These are phyloP conservation scores for Fusarium citri DNA, from an alignment of 2,329 filamentous ascomycete genomes.

Conservation along the genomic window DNA sequence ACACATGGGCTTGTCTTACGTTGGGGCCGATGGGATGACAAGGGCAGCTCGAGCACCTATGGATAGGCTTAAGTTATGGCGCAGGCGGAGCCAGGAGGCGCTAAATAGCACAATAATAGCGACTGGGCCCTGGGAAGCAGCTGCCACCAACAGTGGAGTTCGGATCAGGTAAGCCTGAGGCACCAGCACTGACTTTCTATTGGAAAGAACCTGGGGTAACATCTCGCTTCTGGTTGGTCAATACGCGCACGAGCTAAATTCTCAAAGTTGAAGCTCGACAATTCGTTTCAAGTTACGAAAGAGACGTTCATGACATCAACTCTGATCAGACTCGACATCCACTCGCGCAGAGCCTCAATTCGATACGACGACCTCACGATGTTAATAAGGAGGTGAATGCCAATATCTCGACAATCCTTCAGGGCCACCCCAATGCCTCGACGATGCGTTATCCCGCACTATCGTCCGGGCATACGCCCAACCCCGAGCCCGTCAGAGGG, in stretches of 20 bases:
- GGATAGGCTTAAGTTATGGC: neutral
- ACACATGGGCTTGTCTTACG: conserved; percentile 22
- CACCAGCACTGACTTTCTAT: neutral
- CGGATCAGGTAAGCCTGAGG: conserved; percentile 20
- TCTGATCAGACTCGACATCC: neutral
- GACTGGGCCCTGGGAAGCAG: neutral
- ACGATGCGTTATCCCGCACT: conserved; percentile 46
- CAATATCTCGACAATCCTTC: neutral
- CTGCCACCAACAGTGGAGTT: conserved; percentile 2
- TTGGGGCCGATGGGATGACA: conserved; percentile 8
- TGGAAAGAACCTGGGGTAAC: conserved; percentile 27
- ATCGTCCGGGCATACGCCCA: conserved; percentile 39
- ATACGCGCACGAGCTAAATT: conserved; percentile 5
- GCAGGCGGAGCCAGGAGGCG: conserved; percentile 9
- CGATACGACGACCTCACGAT: conserved; percentile 8
- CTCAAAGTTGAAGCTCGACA: conserved; percentile 11
- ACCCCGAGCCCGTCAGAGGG: conserved; percentile 37
- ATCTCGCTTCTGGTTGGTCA: conserved; percentile 27
- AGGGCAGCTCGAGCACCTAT: conserved; percentile 6
- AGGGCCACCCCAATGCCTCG: conserved; percentile 47
- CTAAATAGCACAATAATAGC: neutral
- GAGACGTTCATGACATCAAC: neutral
- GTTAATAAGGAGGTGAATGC: conserved; percentile 18
- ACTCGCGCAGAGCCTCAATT: neutral
- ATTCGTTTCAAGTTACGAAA: neutral